These are phyloP conservation scores for Trichoderma sp. DNA, from an alignment of 2,329 filamentous ascomycete species.

Conservation along the genomic window DNA sequence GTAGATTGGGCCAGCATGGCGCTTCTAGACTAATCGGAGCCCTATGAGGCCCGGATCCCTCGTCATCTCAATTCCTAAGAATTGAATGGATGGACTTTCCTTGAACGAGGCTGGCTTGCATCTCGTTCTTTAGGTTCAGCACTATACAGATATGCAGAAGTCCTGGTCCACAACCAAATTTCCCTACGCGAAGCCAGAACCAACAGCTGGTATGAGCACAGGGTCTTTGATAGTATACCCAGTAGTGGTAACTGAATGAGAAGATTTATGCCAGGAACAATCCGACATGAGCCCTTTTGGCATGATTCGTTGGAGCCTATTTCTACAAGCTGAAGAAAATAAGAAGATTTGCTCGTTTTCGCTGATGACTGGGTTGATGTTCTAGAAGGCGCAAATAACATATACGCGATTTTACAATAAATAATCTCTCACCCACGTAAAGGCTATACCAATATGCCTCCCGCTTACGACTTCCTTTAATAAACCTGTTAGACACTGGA, in stretches of 20 bases:
- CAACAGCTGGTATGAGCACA: background rate
- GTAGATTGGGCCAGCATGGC: conserved; percentile 1
- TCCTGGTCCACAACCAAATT: conserved; percentile 1
- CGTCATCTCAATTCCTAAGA: background rate
- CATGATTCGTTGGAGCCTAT: background rate
- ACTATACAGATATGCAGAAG: background rate
- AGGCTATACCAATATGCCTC: no score
- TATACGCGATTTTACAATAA: no score
- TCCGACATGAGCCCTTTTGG: background rate
- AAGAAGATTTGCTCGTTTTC: background rate
- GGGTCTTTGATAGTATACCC: background rate
- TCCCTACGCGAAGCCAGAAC: background rate
- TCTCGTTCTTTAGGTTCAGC: background rate
- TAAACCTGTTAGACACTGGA: no score
- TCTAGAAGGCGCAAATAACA: background rate
- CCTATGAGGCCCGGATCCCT: conserved; percentile 1
- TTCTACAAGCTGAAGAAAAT: background rate
- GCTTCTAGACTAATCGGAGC: conserved; percentile 14
- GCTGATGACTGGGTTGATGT: background rate
- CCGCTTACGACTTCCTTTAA: no score
- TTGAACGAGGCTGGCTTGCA: background rate
- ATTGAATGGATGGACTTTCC: background rate
- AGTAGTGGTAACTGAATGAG: background rate
- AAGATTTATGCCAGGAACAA: background rate
- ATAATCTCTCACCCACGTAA: no score